Conservation (phyloP, 345 rosid species). For the Psidium friedrichsthalianum region DNA sequence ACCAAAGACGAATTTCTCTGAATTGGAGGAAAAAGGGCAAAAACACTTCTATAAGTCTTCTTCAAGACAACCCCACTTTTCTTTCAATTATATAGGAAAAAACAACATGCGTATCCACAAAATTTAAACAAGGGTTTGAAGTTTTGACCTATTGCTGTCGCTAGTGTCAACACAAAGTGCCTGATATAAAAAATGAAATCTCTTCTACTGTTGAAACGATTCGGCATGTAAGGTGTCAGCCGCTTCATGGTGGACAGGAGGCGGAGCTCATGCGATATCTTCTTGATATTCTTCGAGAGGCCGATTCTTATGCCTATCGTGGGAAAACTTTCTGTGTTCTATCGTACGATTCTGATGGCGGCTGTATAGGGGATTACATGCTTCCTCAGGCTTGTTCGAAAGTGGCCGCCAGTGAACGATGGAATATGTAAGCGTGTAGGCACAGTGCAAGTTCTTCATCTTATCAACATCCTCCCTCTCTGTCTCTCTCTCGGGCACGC, state of each 20-base stretch:
- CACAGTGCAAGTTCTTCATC: not conserved
- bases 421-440: not conserved
- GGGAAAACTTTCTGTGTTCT: not conserved
- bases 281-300: not conserved
- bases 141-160: not conserved
- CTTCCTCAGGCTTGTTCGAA: not conserved
- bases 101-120: no score
- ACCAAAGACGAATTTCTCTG: slow-evolving; percentile 1
- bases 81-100: not conserved
- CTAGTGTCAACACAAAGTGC: slow-evolving; percentile 4
- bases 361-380: not conserved
- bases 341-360: not conserved
- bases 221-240: not conserved
- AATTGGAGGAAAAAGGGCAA: not conserved
- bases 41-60: not conserved
- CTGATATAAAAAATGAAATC: not conserved
- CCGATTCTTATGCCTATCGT: not conserved
- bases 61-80: not conserved
- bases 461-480: not conserved
- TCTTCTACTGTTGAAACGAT: not conserved
- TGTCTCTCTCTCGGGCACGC: not conserved
- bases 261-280: not conserved
- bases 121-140: not conserved
- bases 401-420: not conserved
- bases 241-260: not conserved